Percentiles rank a stretch among this genome's conserved stretches.
These are phyloP conservation scores for Leccinum broughii DNA, from an alignment of 768 basidiomycete species.

Conservation along the genomic window DNA sequence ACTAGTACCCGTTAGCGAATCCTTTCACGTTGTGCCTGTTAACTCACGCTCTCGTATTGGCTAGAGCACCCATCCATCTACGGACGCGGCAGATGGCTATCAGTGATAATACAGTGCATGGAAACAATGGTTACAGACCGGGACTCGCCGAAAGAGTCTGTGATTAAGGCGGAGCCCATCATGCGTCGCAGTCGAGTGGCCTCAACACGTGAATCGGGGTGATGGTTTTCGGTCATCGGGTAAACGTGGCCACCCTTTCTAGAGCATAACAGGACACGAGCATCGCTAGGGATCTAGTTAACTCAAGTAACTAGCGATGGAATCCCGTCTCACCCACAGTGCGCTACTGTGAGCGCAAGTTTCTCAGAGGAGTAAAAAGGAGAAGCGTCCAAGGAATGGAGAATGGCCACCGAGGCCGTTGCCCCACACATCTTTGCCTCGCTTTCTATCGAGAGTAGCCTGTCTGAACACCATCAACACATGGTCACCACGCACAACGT, in stretches of 20 bases:
- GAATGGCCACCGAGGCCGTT: constrained; percentile 85
- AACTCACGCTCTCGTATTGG: constrained; percentile 84
- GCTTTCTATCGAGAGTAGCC: constrained; percentile 64
- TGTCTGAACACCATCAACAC: constrained; percentile 47
- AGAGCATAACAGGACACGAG: constrained; percentile 80
- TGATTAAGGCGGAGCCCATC: constrained; percentile 87
- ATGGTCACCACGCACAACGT: constrained; percentile 5
- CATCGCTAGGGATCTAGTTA: constrained; percentile 59
- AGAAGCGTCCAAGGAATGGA: constrained; percentile 86
- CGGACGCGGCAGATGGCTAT: neutral
- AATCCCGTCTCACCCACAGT: constrained; percentile 70
- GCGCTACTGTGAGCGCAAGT: constrained; percentile 84
- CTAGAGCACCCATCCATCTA: constrained; percentile 94
- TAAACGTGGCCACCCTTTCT: constrained; percentile 70
- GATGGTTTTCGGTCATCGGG: constrained; percentile 93
- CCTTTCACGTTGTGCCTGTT: neutral
- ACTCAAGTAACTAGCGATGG: constrained; percentile 1
- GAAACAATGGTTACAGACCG: constrained; percentile 46
- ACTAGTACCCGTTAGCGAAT: constrained; percentile 39
- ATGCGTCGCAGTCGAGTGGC: constrained; percentile 81
- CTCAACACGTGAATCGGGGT: constrained; percentile 90
- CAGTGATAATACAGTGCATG: neutral
- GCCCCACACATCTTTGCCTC: constrained; percentile 80
- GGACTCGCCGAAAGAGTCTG: constrained; percentile 93
- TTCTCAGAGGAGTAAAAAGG: constrained; percentile 82